A percentile compares a stretch with the other conserved stretches of the same genome.
Conservation (phyloP, 2,329 filamentous ascomycete genomes). For the Geosmithia putterillii region DNA sequence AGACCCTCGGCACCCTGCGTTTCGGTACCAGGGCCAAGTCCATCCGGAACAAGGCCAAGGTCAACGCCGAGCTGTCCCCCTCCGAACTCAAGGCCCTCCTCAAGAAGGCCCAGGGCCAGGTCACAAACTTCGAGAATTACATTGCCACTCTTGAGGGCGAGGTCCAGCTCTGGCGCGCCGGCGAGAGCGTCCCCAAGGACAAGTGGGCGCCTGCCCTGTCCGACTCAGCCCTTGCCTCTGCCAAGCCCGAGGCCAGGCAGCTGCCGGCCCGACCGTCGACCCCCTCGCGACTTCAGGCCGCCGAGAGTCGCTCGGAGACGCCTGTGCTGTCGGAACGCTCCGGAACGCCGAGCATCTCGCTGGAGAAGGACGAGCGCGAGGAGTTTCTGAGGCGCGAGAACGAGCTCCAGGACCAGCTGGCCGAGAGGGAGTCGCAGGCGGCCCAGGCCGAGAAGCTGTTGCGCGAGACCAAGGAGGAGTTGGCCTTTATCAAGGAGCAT, state of each 20-base stretch:
- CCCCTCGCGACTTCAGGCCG: conserved; percentile 29
- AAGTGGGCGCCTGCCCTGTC: conserved; percentile 62
- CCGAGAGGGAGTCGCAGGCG: conserved; percentile 80
- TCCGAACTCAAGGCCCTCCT: conserved; percentile 87
- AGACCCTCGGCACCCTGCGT: conserved; percentile 82
- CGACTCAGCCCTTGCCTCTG: conserved; percentile 25
- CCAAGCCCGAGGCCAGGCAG: conserved; percentile 29
- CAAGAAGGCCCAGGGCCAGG: conserved; percentile 82
- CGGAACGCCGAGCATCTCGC: conserved; percentile 71
- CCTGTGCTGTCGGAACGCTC: conserved; percentile 65
- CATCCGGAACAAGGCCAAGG: conserved; percentile 99
- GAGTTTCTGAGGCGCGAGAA: conserved; percentile 93
- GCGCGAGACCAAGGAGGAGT: conserved; percentile 74
- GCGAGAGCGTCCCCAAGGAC: conserved; percentile 80
- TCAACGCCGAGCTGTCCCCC: conserved; percentile 95
- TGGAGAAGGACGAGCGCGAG: conserved; percentile 94
- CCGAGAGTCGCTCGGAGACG: conserved; percentile 51
- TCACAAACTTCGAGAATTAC: conserved; percentile 80
- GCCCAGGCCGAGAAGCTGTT: conserved; percentile 69
- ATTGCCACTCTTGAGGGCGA: conserved; percentile 75
- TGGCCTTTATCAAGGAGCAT: conserved; percentile 74
- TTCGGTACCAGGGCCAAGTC: conserved; percentile 96
- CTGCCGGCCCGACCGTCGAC: conserved; percentile 38
- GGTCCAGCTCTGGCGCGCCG: conserved; percentile 74
- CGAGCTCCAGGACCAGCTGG: conserved; percentile 90